A percentile compares a stretch with the other conserved stretches of the same genome.
Evolutionary conservation across 768 basidiomycete genomes (phyloP).

Genomic region (Psilocybe azurescens): DNA sequence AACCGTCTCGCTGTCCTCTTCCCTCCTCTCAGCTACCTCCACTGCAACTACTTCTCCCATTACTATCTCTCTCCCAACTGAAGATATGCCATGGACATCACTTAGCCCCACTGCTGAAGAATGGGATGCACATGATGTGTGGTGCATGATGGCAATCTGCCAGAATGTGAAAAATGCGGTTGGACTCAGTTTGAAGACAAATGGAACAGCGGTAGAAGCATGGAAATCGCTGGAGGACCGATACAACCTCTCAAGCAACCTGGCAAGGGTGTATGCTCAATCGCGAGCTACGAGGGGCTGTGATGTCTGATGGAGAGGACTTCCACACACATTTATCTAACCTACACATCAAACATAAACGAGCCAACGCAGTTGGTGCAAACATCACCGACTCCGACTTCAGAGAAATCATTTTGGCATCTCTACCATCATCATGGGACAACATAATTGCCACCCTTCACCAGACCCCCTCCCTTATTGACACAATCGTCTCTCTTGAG

Average conservation of each 20-base stretch:
- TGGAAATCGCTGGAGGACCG: constrained; percentile 21
- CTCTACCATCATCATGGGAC: constrained; percentile 28
- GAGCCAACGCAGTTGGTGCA: constrained; percentile 18
- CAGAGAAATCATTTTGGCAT: constrained; percentile 22
- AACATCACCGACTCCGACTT: constrained; percentile 20
- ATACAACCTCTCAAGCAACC: constrained; percentile 9
- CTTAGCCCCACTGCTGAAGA: constrained; percentile 20
- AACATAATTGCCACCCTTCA: constrained; percentile 20
- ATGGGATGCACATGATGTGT: constrained; percentile 24
- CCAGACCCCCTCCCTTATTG: constrained; percentile 6
- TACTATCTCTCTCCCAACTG: background rate
- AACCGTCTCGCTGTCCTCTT: too few relatives aligned
- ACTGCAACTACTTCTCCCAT: background rate
- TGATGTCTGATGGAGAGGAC: constrained; percentile 22
- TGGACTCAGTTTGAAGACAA: constrained; percentile 25
- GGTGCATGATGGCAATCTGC: constrained; percentile 20
- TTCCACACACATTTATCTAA: constrained; percentile 19
- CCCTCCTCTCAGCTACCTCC: too few relatives aligned
- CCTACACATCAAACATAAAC: constrained; percentile 18
- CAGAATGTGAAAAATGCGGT: constrained; percentile 29
- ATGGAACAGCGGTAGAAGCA: constrained; percentile 24
- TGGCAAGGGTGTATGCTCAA: constrained; percentile 19
- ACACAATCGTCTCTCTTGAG: constrained; percentile 14
- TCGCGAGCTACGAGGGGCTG: constrained; percentile 18
- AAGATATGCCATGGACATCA: constrained; percentile 10